Evolutionary conservation across 768 basidiomycete genomes (phyloP).

Genomic region (Auriculariales sp.): DNA sequence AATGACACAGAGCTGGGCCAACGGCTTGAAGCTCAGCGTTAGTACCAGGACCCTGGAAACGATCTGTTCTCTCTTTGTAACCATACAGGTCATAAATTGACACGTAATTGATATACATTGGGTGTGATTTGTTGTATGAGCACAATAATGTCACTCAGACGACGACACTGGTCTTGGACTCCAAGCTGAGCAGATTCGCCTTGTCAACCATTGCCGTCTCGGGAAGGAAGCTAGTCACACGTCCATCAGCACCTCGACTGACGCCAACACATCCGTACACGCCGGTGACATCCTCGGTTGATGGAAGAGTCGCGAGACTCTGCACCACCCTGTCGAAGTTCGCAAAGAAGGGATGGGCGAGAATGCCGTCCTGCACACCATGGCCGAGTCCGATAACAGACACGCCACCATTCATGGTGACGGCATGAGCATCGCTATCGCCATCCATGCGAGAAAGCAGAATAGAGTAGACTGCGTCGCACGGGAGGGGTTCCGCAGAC

Average conservation of each 20-base stretch:
- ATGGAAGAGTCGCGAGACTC: constrained; percentile 1
- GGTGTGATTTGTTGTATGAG: no score
- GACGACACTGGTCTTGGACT: no score
- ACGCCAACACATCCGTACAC: constrained; percentile 4
- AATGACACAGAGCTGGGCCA: no score
- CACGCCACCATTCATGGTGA: constrained; percentile 5
- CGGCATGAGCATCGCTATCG: constrained; percentile 6
- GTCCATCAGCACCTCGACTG: neutral
- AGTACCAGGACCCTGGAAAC: no score
- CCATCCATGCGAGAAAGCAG: constrained; percentile 4
- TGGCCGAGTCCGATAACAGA: constrained; percentile 2
- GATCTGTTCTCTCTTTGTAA: no score
- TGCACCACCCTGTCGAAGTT: constrained; percentile 3
- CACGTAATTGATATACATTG: no score
- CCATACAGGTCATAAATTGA: no score
- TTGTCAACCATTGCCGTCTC: no score
- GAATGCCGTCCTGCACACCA: constrained; percentile 3
- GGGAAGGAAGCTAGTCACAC: neutral
- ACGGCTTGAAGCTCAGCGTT: no score
- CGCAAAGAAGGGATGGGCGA: constrained; percentile 9
- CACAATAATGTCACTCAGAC: no score
- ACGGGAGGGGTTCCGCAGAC: neutral
- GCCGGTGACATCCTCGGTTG: neutral
- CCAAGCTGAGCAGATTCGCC: no score
- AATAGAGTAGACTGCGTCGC: constrained; percentile 9